Evolutionary conservation across 2,329 filamentous ascomycete species (phyloP), one percentile per base, ranked within the genome.

Genomic region (Colletotrichum karsti): DNA sequence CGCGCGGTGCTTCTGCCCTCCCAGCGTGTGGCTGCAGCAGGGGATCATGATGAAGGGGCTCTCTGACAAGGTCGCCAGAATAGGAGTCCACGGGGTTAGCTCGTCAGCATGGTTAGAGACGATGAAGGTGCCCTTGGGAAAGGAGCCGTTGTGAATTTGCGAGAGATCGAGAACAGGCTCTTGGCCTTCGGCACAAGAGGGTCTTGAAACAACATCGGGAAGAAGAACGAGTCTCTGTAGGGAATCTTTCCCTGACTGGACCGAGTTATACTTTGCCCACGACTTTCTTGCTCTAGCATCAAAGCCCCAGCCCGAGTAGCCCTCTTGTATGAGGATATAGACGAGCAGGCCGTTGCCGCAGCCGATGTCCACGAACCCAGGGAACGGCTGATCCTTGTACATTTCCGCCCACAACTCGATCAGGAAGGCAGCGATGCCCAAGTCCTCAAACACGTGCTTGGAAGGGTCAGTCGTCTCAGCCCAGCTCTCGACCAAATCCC

Each of bases 101-200:
- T 99, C 95, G 77, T 99, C 96, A 10, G 95, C 95, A 78, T 99
- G 96, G 76, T 99, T 99, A 54, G 94, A 97, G 70, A 99, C 92
- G 74, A 99, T 94, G 79, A 99, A 99, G 0, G 94, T 97, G 28
- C 90, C 89, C 15, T 79, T 77, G 0, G 89, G 85, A 74, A 98
- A 97, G 9, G 84, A 75, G 37, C 95, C 96, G 69, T 84, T 78
- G 73, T 89, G 85, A 15, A 84, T 76, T 5, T 67, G 44, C 9
- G 48, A 48, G 10, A 39, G 44, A 22, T 69, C 56, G 48, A 69
- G 63, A 50, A 33, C 55, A 30, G 66, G 56, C 66, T 72, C 67
- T 5, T 68, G 71, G n/a, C 67, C 28, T 12, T 71, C 42, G 39
- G 42, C 33, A 22, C 20, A 30, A 12, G 65, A 54, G 3, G 55